Evolutionary conservation across 805 yeast species (phyloP), one percentile per base, ranked within the genome.

Genomic region (Saccharomycopsis capsularis): DNA sequence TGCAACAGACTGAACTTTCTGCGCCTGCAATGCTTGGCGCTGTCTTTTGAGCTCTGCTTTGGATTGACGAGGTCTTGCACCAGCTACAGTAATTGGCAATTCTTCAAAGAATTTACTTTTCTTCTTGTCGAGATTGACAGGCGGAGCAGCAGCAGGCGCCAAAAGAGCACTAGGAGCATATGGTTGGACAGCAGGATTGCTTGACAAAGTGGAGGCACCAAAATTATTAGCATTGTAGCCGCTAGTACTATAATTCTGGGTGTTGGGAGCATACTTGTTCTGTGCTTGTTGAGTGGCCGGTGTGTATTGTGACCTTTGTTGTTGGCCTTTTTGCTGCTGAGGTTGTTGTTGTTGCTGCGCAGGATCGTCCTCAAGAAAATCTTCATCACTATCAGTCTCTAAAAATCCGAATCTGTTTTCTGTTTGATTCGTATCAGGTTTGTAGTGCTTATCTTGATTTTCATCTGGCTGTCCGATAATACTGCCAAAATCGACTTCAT

Each of bases 41-140:
- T 51, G 51, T 18, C 32, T 47, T n/a, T 40, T 43, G 41, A 51
- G 40, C 40, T 47, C 48, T 3, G 54, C 48, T 34, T 37, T 42
- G 6, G 46, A 39, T 38, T 43, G 44, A 16, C 40, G 35, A 1
- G 16, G 24, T 19, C 22, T 21, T 9, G 36, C 43, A 1, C 42
- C 48, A 11, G 38, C 29, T 13, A 40, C 19, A 16, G 15, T n/a
- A 25, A 50, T 24, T 18, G 51, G 51, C 2, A 41, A 41, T 21
- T 51, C 54, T 32, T 42, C 27, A 29, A 43, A 51, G 21, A 51
- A 51, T 7, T 23, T 34, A 32, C 40, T 41, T 5, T 18, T 27
- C 36, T 42, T 40, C 11, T 19, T 34, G 18, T 37, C 37, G 16
- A 23, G 32, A 3, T 36, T 21, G 7, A 22, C n/a, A 24, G 24